Conservation (phyloP, 345 rosid species). For the Odontarrhena argentea region DNA sequence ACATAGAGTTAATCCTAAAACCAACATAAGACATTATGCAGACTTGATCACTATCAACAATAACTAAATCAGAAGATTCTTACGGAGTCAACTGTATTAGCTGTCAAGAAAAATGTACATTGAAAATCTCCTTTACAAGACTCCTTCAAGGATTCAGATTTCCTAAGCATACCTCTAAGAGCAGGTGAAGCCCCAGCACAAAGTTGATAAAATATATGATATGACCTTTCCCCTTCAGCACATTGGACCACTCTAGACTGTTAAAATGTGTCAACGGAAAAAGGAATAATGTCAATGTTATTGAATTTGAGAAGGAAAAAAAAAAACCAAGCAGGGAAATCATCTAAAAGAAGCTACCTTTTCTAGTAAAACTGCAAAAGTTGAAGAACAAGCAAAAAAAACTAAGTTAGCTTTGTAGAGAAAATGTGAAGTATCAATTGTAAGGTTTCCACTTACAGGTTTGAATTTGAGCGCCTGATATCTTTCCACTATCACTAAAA, state of each 20-base stretch:
- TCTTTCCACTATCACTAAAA: slow-evolving; percentile 95
- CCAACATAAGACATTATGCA: slow-evolving; percentile 6
- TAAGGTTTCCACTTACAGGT: slow-evolving; percentile 70
- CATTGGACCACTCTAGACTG: slow-evolving; percentile 99
- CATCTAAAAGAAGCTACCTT: slow-evolving; percentile 64
- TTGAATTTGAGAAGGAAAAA: slow-evolving; percentile 16
- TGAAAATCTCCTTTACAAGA: slow-evolving; percentile 4
- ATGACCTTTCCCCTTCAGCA: slow-evolving; percentile 94
- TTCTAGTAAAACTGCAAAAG: slow-evolving; percentile 84
- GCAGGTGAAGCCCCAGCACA: slow-evolving; percentile 86
- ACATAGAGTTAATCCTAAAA: slow-evolving; percentile 7
- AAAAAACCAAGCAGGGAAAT: slow-evolving; percentile 28
- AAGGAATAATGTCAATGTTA: slow-evolving; percentile 35
- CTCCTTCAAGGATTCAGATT: slow-evolving; percentile 12
- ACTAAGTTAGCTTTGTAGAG: slow-evolving; percentile 42
- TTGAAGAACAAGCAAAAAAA: slow-evolving; percentile 36
- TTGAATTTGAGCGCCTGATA: slow-evolving; percentile 98
- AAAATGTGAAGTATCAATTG: slow-evolving; percentile 5
- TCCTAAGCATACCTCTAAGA: slow-evolving; percentile 64
- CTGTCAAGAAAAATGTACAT: slow-evolving; percentile 5
- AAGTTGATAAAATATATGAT: slow-evolving; percentile 98
- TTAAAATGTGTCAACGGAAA: slow-evolving; percentile 35
- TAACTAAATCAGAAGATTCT: slow-evolving; percentile 1
- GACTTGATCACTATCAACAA: background rate
- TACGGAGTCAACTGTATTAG: slow-evolving; percentile 1